Evolutionary conservation across 2,329 filamentous ascomycete species (phyloP).

Genomic region (Nannizzia gypsea): DNA sequence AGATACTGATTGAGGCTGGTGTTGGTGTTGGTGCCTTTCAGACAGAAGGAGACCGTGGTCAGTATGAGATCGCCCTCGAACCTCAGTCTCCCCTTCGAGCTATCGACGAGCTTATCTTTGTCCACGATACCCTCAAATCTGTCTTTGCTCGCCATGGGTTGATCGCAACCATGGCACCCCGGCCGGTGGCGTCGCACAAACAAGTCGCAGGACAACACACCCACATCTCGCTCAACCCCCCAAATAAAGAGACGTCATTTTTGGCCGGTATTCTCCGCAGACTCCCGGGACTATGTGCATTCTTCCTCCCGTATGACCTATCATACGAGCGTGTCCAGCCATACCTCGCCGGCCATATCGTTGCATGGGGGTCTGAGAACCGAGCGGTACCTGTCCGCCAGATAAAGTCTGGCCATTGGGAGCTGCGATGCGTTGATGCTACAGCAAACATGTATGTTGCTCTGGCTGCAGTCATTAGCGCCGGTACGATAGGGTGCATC

Average conservation of each 20-base stretch:
- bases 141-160: constrained; percentile 13
- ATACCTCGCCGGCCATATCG: constrained; percentile 8
- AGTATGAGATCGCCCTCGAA: constrained; percentile 15
- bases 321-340: constrained; percentile 11
- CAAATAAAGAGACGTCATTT: constrained; percentile 8
- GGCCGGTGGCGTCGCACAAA: constrained; percentile 7
- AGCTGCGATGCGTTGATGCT: constrained; percentile 16
- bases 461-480: constrained; percentile 10
- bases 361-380: constrained; percentile 16
- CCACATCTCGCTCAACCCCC: constrained; percentile 14
- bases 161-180: constrained; percentile 15
- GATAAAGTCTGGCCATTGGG: constrained; percentile 17
- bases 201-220: constrained; percentile 8
- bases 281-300: constrained; percentile 10
- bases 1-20: neutral
- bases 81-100: constrained; percentile 15
- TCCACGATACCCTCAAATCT: constrained; percentile 13
- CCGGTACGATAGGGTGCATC: neutral
- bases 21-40: constrained; percentile 13
- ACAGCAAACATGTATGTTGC: constrained; percentile 19
- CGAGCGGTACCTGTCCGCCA: constrained; percentile 14
- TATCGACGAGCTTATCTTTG: constrained; percentile 14
- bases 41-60: constrained; percentile 12
- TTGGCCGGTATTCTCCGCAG: constrained; percentile 11
- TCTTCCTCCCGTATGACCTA: constrained; percentile 12